phyloP scores from a whole-genome alignment of 2,329 filamentous ascomycete species.

The Salinomyces thailandicus region DNA sequence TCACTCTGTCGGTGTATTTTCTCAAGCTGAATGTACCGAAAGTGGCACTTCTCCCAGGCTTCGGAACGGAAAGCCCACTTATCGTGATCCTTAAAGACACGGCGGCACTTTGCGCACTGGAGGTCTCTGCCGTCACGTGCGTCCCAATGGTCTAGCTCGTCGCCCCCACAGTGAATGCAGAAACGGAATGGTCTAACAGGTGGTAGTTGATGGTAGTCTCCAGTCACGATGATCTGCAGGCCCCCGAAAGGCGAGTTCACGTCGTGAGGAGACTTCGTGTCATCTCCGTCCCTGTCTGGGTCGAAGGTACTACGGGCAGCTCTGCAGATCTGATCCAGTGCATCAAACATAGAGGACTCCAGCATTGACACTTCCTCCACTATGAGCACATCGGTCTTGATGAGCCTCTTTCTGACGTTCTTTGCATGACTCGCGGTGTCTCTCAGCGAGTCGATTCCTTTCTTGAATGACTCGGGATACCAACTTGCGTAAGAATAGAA shows the following conservation, averaged over 20 bases:
- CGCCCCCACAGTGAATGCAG: slow-evolving; percentile 27
- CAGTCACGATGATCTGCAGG: slow-evolving; percentile 2
- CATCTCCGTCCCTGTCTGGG: background rate
- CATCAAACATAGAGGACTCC: slow-evolving; percentile 43
- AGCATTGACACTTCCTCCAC: slow-evolving; percentile 59
- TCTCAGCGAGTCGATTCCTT: slow-evolving; percentile 21
- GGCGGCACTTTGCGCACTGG: slow-evolving; percentile 3
- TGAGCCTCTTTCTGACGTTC: slow-evolving; percentile 6
- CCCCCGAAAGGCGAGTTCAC: background rate
- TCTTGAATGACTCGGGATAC: slow-evolving; percentile 39
- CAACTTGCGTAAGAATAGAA: slow-evolving; percentile 50
- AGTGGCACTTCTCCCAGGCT: slow-evolving; percentile 45
- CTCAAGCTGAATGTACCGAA: slow-evolving; percentile 42
- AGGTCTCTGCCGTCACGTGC: slow-evolving; percentile 2
- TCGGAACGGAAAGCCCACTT: slow-evolving; percentile 51
- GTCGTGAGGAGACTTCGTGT: background rate
- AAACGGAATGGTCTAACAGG: slow-evolving; percentile 38
- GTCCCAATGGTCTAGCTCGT: background rate
- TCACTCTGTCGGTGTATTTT: slow-evolving; percentile 50
- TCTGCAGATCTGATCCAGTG: slow-evolving; percentile 30
- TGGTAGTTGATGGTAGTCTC: slow-evolving; percentile 4
- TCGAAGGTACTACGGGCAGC: background rate
- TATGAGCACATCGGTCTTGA: slow-evolving; percentile 43
- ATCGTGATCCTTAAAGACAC: slow-evolving; percentile 26
- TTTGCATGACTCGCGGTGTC: slow-evolving; percentile 9